Percentiles rank a stretch among this genome's conserved stretches.
These are phyloP conservation scores for Phylloporus scabripes DNA, from an alignment of 768 basidiomycete species.

Conservation along the genomic window DNA sequence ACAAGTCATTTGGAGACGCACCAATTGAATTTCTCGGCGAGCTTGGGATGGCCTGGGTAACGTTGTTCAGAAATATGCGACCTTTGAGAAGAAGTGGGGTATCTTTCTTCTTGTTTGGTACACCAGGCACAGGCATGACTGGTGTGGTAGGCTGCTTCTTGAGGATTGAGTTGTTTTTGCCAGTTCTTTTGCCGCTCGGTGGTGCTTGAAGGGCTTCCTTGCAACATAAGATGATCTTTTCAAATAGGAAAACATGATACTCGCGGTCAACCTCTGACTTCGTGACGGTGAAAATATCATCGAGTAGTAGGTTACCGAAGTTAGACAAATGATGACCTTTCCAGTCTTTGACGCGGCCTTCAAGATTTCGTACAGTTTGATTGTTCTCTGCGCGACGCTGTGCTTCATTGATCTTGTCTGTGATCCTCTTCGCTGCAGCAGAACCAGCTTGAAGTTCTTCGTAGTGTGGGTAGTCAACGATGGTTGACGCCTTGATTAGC, in stretches of 20 bases:
- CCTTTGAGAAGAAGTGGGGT: constrained; percentile 89
- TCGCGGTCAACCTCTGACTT: constrained; percentile 96
- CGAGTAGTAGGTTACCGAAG: constrained; percentile 90
- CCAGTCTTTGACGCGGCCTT: constrained; percentile 93
- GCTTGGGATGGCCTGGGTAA: constrained; percentile 70
- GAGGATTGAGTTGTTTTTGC: constrained; percentile 83
- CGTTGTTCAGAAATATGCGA: constrained; percentile 94
- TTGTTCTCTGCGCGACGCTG: constrained; percentile 88
- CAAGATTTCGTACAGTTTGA: constrained; percentile 82
- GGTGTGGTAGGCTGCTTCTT: constrained; percentile 68
- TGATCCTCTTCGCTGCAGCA: constrained; percentile 85
- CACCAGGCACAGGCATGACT: constrained; percentile 43
- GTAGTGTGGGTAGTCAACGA: constrained; percentile 59
- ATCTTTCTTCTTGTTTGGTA: constrained; percentile 63
- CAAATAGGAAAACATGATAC: constrained; percentile 97
- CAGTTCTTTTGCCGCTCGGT: constrained; percentile 58
- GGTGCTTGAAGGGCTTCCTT: constrained; percentile 73
- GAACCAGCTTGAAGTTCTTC: constrained; percentile 82
- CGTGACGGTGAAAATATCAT: constrained; percentile 93
- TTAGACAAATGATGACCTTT: constrained; percentile 94
- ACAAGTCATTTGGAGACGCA: constrained; percentile 33
- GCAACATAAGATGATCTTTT: constrained; percentile 98
- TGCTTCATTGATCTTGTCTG: constrained; percentile 94
- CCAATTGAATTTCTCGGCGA: constrained; percentile 55
- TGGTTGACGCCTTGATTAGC: constrained; percentile 64